These are phyloP conservation scores for Hortiboletus rubellus DNA, from an alignment of 1,284 basidiomycete species.

Conservation along the genomic window DNA sequence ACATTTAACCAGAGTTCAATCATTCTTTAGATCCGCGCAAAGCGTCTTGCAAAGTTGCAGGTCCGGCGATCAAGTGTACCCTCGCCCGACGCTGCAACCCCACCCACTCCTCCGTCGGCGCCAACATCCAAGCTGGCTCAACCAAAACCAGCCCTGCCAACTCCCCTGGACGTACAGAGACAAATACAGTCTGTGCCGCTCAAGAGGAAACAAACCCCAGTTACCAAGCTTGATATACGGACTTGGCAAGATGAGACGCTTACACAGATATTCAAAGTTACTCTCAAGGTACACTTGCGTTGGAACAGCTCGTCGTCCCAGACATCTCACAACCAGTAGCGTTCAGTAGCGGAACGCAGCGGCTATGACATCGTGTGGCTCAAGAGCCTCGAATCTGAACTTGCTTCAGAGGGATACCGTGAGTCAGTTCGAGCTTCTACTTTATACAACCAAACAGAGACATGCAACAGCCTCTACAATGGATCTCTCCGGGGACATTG, in stretches of 20 bases:
- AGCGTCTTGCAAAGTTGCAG: conserved; percentile 81
- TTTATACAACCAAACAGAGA: conserved; percentile 2
- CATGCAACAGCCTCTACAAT: conserved; percentile 30
- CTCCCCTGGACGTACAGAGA: conserved; percentile 19
- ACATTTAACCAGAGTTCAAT: not conserved
- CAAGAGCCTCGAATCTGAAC: conserved; percentile 72
- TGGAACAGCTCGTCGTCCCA: not conserved
- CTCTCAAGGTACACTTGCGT: conserved; percentile 62
- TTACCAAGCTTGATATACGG: conserved; percentile 54
- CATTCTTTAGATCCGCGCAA: conserved; percentile 73
- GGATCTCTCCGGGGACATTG: conserved; percentile 55
- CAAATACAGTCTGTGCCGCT: conserved; percentile 32
- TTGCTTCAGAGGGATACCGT: conserved; percentile 66
- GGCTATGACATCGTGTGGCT: conserved; percentile 83
- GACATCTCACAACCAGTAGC: conserved; percentile 43
- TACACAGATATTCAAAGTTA: conserved; percentile 71
- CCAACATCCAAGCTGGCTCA: conserved; percentile 30
- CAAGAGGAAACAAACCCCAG: conserved; percentile 46
- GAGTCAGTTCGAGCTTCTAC: conserved; percentile 28
- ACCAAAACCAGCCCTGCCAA: conserved; percentile 36
- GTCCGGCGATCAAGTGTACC: conserved; percentile 38
- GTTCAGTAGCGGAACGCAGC: conserved; percentile 65
- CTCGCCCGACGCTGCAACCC: conserved; percentile 28
- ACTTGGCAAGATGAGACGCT: conserved; percentile 78
- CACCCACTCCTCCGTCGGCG: conserved; percentile 31